Evolutionary conservation across 176 grass and related monocot species (phyloP), one percentile per base, ranked within the genome.

Genomic region (Ensete ventricosum): DNA sequence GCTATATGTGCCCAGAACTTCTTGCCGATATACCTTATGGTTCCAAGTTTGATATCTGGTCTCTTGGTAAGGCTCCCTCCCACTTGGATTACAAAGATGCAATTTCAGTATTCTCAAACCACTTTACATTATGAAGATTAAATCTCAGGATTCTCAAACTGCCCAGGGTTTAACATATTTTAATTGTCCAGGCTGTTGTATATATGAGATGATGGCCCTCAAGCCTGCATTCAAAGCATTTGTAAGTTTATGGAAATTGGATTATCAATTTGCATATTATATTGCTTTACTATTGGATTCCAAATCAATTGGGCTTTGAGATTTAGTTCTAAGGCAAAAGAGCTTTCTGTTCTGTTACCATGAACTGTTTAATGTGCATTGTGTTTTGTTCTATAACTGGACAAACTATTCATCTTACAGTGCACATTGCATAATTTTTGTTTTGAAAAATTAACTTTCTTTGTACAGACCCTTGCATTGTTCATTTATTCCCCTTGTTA

Each of bases 1-100:
- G 79, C 77, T 97, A 93, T 67, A 97, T 97, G 88, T 97, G 94
- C 71, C 94, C 94, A 73, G 94, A 97, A 72, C 90, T 97, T 93
- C 90, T 97, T 80, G 90, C 90, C 60, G 90, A 97, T 70, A 88
- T 90, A 73, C 94, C 94, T 54, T 97, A 97, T 80, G 94, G 94
- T 77, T 92, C 79, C 68, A 97, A 97, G 77, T 97, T 90, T 73
- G 94, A 97, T 77, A 93, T 97, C 73, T 97, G 94, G 94, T 73
- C 72, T 53, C 51, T 73, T 16, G 72, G 72, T 73, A 55, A 55
- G 8, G 13, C 9, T 55, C 9, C 17, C 17, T 50, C 67, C 12
- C 16, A 67, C 25, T 67, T 67, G 9, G 13, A 25, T 67, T 9
- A 7, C 16, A 60, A 60, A 60, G 17, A 60, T 43, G 34, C 34